Evolutionary conservation across 2,329 filamentous ascomycete genomes (phyloP).

Genomic region (Penicillium sp.): DNA sequence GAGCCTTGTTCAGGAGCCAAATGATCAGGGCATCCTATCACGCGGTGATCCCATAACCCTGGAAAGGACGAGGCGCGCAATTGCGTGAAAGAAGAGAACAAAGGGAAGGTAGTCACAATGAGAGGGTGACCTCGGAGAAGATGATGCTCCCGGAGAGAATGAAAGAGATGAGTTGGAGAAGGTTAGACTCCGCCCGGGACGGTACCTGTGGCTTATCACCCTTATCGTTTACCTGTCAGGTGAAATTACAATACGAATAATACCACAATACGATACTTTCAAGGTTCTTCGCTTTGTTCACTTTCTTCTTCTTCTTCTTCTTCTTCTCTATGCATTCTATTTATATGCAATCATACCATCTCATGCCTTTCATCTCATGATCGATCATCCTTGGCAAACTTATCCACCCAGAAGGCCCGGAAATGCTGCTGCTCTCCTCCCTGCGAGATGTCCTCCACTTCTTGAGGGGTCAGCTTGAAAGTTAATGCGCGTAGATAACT

Average conservation of each 20-base stretch:
- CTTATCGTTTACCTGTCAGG: slow-evolving; percentile 6
- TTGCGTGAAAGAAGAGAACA: slow-evolving; percentile 1
- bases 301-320: background rate
- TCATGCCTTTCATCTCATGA: slow-evolving; percentile 14
- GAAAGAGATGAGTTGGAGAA: slow-evolving; percentile 10
- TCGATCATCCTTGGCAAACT: slow-evolving; percentile 50
- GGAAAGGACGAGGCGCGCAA: slow-evolving; percentile 4
- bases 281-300: background rate
- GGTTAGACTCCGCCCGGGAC: slow-evolving; percentile 5
- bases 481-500: slow-evolving; percentile 59
- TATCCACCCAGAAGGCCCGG: slow-evolving; percentile 55
- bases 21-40: slow-evolving; percentile 21
- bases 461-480: slow-evolving; percentile 61
- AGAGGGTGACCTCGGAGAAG: slow-evolving; percentile 6
- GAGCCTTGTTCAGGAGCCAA: slow-evolving; percentile 15
- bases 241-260: too few relatives aligned
- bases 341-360: background rate
- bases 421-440: slow-evolving; percentile 54
- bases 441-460: slow-evolving; percentile 57
- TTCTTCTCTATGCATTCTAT: background rate
- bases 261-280: background rate
- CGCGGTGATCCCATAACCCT: slow-evolving; percentile 12
- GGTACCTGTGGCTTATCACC: slow-evolving; percentile 10
- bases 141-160: slow-evolving; percentile 8
- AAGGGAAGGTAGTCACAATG: slow-evolving; percentile 2